Evolutionary conservation across 2,329 filamentous ascomycete genomes (phyloP), one percentile per base, ranked within the genome.

Genomic region (Aspergillus melleus): DNA sequence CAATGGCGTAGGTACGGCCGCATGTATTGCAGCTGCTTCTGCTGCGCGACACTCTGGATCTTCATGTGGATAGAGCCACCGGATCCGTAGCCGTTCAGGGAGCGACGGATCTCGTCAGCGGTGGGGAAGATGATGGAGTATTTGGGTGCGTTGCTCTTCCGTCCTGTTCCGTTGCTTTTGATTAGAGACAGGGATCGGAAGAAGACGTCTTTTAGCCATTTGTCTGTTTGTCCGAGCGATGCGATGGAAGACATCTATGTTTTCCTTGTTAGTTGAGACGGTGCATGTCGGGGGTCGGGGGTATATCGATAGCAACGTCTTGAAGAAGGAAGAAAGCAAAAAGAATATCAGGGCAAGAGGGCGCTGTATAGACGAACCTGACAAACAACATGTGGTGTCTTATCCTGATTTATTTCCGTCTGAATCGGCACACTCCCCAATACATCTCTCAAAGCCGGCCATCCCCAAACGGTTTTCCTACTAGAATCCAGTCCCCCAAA

Each of bases 31-130:
- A 96, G 79, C 72, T 96, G 92, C 64, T 89, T 91, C 30, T 83
- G 79, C 68, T 96, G 91, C 16, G 88, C 82, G 2, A 82, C 66
- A 1, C 87, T 90, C 65, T 90, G 84, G 2, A 88, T 85, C 70
- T 92, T 95, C 68, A 88, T 91, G 70, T 96, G 92, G 58, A 96
- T 95, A 0, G 91, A 94, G 1, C 76, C 83, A 0, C 92, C 92
- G 0, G 91, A 91, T 2, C 69, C 74, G 70, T 96, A 96, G 6
- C 92, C 92, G 68, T 92, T 89, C 0, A 96, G 73, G 0, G 89
- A 93, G 46, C 79, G 80, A 16, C 91, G 85, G 59, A 96, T 90
- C 71, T 96, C 91, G 55, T 90, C 84, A 0, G 89, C 80, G 0
- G 91, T 94, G 0, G 92, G 92, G 66, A 94, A 96, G 4, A 96